phyloP scores from a whole-genome alignment of 352 stramenopile genomes.

The Elongisporangium prolatum region DNA sequence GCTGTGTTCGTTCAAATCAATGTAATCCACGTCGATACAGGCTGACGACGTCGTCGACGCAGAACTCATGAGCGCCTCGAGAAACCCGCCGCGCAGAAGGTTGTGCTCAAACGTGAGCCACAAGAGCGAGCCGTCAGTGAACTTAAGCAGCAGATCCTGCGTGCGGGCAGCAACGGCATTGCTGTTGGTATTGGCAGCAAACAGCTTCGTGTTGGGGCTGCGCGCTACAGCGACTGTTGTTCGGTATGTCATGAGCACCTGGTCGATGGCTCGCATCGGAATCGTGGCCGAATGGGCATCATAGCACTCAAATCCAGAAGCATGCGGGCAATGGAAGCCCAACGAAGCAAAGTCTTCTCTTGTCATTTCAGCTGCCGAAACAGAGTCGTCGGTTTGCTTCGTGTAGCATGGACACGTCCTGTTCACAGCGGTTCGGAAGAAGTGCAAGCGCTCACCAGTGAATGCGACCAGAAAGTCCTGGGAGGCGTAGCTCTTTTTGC shows the following conservation, averaged over 20 bases:
- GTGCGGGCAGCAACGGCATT: slow-evolving; percentile 24
- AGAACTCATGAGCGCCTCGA: slow-evolving; percentile 29
- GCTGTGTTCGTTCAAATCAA: slow-evolving; percentile 22
- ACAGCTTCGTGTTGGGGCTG: too few relatives aligned
- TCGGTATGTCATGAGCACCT: slow-evolving; percentile 38
- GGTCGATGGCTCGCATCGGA: slow-evolving; percentile 16
- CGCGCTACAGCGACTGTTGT: slow-evolving; percentile 8
- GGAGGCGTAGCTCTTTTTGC: too few relatives aligned
- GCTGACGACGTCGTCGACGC: slow-evolving; percentile 7
- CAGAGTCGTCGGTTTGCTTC: too few relatives aligned
- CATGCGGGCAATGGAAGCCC: slow-evolving; percentile 37
- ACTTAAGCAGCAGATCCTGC: slow-evolving; percentile 28
- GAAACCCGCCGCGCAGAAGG: slow-evolving; percentile 30
- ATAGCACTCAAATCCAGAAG: slow-evolving; percentile 27
- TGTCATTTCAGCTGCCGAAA: too few relatives aligned
- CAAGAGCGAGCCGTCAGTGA: slow-evolving; percentile 16
- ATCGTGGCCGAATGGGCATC: slow-evolving; percentile 19
- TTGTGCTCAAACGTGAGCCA: slow-evolving; percentile 59
- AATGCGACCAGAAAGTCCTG: too few relatives aligned
- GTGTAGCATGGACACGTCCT: too few relatives aligned
- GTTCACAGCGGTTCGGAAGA: too few relatives aligned
- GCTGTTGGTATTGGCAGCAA: slow-evolving; percentile 2
- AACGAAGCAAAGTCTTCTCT: too few relatives aligned
- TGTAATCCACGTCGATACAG: slow-evolving; percentile 31
- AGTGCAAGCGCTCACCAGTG: too few relatives aligned